Evolutionary conservation across 1,139 yeast species (phyloP).

Genomic region (Sugiyamaella japonica): DNA sequence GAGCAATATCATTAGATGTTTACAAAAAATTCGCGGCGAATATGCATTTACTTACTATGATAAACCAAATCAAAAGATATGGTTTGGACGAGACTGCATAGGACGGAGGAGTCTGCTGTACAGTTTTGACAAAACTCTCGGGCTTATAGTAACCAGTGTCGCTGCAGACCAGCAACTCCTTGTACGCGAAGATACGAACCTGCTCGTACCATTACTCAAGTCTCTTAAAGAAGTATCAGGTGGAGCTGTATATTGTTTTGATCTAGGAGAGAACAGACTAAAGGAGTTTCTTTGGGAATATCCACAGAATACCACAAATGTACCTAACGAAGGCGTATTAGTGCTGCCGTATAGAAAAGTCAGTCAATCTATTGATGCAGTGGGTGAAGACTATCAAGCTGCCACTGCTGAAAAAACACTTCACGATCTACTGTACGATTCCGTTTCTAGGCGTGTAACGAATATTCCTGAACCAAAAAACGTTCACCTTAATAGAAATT

Average conservation of each 20-base stretch:
- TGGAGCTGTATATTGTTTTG: conserved; percentile 32
- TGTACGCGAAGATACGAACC: neutral
- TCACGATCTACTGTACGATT: conserved; percentile 27
- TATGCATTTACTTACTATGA: conserved; percentile 64
- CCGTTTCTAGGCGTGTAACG: conserved; percentile 54
- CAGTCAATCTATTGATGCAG: conserved; percentile 5
- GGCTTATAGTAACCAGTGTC: conserved; percentile 40
- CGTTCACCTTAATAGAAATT: conserved; percentile 16
- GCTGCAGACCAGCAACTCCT: conserved; percentile 3
- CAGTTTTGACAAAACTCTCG: conserved; percentile 30
- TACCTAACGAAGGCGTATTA: neutral
- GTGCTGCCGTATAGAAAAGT: conserved; percentile 22
- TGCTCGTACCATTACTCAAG: neutral
- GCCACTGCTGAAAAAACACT: conserved; percentile 20
- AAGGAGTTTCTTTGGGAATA: conserved; percentile 19
- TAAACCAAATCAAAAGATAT: conserved; percentile 48
- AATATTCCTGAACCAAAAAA: conserved; percentile 46
- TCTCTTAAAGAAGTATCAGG: conserved; percentile 36
- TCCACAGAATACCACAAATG: neutral
- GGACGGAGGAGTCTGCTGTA: conserved; percentile 79
- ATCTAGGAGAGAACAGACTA: conserved; percentile 21
- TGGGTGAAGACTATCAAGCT: neutral
- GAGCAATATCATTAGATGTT: conserved; percentile 36
- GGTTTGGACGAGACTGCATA: conserved; percentile 80
- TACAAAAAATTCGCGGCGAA: conserved; percentile 66